phyloP scores from a whole-genome alignment of 1,284 basidiomycete species.

The Cryptococcus sp. region DNA sequence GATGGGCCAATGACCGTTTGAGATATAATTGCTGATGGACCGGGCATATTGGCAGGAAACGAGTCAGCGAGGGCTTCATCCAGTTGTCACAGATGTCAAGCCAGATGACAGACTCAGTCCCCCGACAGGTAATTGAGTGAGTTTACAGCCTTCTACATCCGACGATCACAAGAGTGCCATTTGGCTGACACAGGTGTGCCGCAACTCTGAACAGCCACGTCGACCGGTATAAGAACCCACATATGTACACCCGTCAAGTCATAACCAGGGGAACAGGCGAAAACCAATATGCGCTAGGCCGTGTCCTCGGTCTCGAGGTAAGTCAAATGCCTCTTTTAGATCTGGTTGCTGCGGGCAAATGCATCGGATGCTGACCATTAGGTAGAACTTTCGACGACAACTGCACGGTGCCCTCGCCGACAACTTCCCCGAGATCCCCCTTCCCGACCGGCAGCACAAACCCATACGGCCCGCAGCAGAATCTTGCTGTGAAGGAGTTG shows the following conservation, averaged over 20 bases:
- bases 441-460: conserved; percentile 38
- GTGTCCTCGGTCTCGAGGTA: conserved; percentile 44
- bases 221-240: conserved; percentile 15
- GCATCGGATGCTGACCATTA: background rate
- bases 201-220: conserved; percentile 5
- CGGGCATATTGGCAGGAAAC: conserved; percentile 14
- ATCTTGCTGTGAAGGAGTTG: background rate
- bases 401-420: conserved; percentile 28
- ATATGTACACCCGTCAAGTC: conserved; percentile 18
- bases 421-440: conserved; percentile 37
- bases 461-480: conserved; percentile 5
- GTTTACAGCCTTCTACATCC: conserved; percentile 2
- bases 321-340: conserved; percentile 5
- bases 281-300: conserved; percentile 45
- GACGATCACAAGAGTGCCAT: background rate
- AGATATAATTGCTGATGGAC: conserved; percentile 4
- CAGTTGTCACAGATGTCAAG: conserved; percentile 27
- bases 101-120: conserved; percentile 39
- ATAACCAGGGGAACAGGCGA: conserved; percentile 37
- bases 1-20: background rate
- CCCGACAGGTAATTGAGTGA: conserved; percentile 40
- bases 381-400: conserved; percentile 40
- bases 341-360: background rate
- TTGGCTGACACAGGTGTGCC: background rate
- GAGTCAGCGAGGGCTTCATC: conserved; percentile 33